Evolutionary conservation across 768 basidiomycete genomes (phyloP), one percentile per base, ranked within the genome.

Genomic region (Naganishia kalamii): DNA sequence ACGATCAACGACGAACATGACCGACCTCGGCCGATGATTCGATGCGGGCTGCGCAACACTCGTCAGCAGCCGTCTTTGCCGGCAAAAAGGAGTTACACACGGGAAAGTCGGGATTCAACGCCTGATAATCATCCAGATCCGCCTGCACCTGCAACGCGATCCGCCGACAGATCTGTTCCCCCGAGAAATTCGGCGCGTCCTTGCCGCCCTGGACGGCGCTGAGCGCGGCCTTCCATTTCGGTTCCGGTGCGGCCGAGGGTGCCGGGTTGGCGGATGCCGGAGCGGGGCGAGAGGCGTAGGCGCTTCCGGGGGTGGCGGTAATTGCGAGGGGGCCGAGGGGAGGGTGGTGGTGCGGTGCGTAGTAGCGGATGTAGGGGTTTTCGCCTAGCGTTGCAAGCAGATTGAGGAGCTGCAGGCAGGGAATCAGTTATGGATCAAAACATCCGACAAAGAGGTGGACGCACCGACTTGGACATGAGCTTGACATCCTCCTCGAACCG

Each of bases 1-100:
- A n/a, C 96, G 86, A 78, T 99, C 96, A 4, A 92, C 93, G 66
- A 99, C 88, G 73, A 98, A 83, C 41, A 98, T 80, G 17, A 90
- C 88, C 3, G 84, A 86, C 63, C 88, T 85, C 13, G 88, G 87
- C 66, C 92, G 57, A 57, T 62, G 23, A 35, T 66, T 66, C 30
- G 47, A 50, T 15, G 48, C 23, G n/a, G 65, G 65, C 64, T 65
- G 23, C 5, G 37, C 13, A 37, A 19, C 11, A n/a, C n/a, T n/a
- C 30, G 25, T 23, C 47, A 35, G 13, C 54, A 40, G 17, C 17
- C 12, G 32, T 15, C 17, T 57, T 11, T 13, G 13, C 52, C 17
- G 12, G 17, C 19, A 13, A 19, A 33, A n/a, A 30, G 25, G 23
- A 15, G 30, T 30, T 59, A 40, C 33, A 8, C 72, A 93, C 92